Base-by-base conservation (phyloP, 352 stramenopile genomes). In the Thalassiosira mediterranea region DNA sequence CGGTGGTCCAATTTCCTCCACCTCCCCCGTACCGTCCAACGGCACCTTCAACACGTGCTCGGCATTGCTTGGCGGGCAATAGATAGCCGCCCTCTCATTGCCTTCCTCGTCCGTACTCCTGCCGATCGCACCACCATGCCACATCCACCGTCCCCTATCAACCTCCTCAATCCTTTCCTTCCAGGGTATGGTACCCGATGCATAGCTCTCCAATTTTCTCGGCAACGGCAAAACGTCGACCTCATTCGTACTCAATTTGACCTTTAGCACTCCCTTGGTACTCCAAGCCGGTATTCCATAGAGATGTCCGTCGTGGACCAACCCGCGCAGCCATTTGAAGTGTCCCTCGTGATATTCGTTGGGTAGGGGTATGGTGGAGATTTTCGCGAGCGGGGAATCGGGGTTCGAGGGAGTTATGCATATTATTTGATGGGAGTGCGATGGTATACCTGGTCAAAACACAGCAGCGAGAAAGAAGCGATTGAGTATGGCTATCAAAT, bases 291-390 rank as follows among this genome's bases (percentile, higher is more conserved):
- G 83, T 80, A 91, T 91, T n/a, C 73, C 86, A 72, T 84, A 91
- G 11, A 91, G 57, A 76, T 81, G 85, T 46, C 83, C 83, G 72
- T 90, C 38, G 7, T 74, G 51, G n/a, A 91, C 46, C 26, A 90
- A 83, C 2, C 86, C 86, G 25, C 86, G 71, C 11, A 91, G 59
- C 86, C 86, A 91, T 59, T 91, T 91, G 58, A 88, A 87, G 64
- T 79, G 53, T 5, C 69, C 61, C 29, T 82, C 47, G 10, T 71
- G 51, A 54, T 81, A 74, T 44, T 75, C 28, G n/a, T 79, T 42
- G 8, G 86, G 86, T 3, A 91, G 72, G 23, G 80, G 77, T 74
- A 90, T 88, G 0, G 69, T 79, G n/a, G 32, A 73, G 37, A 90
- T 71, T 37, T 64, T 25, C 31, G 76, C 64, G 15, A 28, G 38